A percentile compares a stretch with the other conserved stretches of the same genome.
Conservation (phyloP, 2,329 filamentous ascomycete genomes). For the Paraphaeosphaeria sporulosa region DNA sequence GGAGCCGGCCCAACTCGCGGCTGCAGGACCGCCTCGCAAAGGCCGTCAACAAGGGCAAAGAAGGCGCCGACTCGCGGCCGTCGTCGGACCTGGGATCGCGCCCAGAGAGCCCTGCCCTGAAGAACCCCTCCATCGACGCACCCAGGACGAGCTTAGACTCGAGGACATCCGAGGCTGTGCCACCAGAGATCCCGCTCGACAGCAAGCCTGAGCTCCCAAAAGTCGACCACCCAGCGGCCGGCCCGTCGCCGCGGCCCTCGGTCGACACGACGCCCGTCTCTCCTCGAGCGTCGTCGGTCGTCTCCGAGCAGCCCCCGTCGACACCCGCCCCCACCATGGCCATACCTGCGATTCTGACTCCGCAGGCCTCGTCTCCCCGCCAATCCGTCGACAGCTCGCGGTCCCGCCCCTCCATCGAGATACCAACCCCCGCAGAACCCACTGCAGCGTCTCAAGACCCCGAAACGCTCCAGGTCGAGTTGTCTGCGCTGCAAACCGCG, state of each 20-base stretch:
- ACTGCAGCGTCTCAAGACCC: constrained; percentile 29
- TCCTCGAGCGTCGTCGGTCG: constrained; percentile 23
- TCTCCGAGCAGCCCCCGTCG: constrained; percentile 48
- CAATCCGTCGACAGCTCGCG: constrained; percentile 43
- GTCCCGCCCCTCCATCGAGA: constrained; percentile 42
- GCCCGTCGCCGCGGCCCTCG: constrained; percentile 33
- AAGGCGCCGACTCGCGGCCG: constrained; percentile 56
- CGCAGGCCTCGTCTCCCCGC: constrained; percentile 37
- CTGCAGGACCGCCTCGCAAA: constrained; percentile 89
- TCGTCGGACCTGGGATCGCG: constrained; percentile 61
- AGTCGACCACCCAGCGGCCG: constrained; percentile 15
- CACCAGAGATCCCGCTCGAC: constrained; percentile 23
- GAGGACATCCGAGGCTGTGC: constrained; percentile 41
- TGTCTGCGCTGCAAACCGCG: constrained; percentile 59
- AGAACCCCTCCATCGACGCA: constrained; percentile 42
- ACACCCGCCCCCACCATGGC: constrained; percentile 38
- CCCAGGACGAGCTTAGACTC: constrained; percentile 56
- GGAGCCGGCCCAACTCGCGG: constrained; percentile 75
- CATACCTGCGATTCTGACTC: constrained; percentile 43
- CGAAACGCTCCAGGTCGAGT: constrained; percentile 52
- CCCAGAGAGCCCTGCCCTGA: constrained; percentile 60
- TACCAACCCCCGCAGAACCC: constrained; percentile 45
- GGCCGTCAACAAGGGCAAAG: constrained; percentile 78
- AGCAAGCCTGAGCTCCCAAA: constrained; percentile 17
- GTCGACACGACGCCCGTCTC: constrained; percentile 32